Percentiles rank a stretch among this genome's conserved stretches.
These are phyloP conservation scores for Periconia sp. DNA, from an alignment of 2,329 filamentous ascomycete species.

Conservation along the genomic window DNA sequence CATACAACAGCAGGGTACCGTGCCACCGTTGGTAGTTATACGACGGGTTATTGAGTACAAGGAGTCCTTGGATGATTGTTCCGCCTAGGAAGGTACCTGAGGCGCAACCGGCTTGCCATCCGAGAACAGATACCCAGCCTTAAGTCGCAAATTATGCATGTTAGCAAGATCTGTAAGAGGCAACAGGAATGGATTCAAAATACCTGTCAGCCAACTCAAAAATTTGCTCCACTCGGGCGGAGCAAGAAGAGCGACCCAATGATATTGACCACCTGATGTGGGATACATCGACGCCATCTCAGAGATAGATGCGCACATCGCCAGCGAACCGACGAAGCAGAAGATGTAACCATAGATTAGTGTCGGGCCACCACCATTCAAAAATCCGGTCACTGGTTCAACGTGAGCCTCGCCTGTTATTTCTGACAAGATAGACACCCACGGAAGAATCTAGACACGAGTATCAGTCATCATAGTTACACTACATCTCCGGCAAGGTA, in stretches of 20 bases:
- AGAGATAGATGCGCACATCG: conserved; percentile 35
- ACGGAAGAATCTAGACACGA: too few relatives aligned
- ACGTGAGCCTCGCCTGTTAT: too few relatives aligned
- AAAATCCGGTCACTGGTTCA: too few relatives aligned
- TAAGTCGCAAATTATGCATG: too few relatives aligned
- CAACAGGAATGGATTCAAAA: too few relatives aligned
- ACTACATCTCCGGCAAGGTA: too few relatives aligned
- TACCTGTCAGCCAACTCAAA: conserved; percentile 14
- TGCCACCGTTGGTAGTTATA: conserved; percentile 54
- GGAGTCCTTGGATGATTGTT: conserved; percentile 47
- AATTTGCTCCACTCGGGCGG: conserved; percentile 14
- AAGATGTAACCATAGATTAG: too few relatives aligned
- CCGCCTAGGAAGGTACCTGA: conserved; percentile 50
- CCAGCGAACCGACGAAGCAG: conserved; percentile 39
- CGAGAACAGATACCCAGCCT: conserved; percentile 53
- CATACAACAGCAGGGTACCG: conserved; percentile 55
- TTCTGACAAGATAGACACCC: too few relatives aligned
- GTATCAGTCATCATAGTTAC: too few relatives aligned
- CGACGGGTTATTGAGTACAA: conserved; percentile 45
- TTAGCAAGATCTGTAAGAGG: too few relatives aligned
- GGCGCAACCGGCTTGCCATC: conserved; percentile 54
- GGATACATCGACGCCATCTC: conserved; percentile 41
- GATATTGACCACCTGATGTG: conserved; percentile 26
- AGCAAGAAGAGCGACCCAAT: conserved; percentile 26
- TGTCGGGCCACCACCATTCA: too few relatives aligned